Conservation (phyloP, 441 rosid species). For the Hura crepitans region DNA sequence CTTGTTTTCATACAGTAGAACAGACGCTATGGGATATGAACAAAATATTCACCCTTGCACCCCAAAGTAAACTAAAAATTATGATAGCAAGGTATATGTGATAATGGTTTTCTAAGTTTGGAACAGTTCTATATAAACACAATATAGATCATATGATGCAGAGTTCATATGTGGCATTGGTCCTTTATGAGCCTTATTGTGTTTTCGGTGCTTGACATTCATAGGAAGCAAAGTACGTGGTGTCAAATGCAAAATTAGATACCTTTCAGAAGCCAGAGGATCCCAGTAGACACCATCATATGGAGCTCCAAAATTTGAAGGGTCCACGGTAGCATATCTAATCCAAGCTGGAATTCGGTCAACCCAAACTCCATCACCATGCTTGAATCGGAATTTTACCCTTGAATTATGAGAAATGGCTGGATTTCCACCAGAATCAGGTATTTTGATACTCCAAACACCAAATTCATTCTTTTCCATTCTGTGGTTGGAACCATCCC, state of each 20-base stretch:
- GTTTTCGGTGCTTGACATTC: conserved; percentile 11
- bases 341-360: conserved; percentile 87
- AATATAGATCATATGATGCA: neutral
- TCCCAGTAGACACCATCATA: conserved; percentile 89
- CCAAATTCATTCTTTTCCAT: conserved; percentile 79
- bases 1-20: neutral
- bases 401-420: conserved; percentile 73
- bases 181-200: neutral
- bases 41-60: neutral
- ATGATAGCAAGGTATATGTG: neutral
- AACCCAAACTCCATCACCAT: conserved; percentile 53
- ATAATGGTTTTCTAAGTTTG: neutral
- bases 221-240: conserved; percentile 8
- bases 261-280: conserved; percentile 71
- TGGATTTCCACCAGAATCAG: conserved; percentile 51
- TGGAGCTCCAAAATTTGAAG: conserved; percentile 62
- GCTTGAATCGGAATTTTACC: conserved; percentile 72
- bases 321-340: conserved; percentile 59
- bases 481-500: conserved; percentile 70
- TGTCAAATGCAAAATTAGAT: conserved; percentile 6
- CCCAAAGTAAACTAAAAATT: neutral
- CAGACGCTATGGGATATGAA: neutral
- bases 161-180: neutral
- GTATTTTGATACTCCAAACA: conserved; percentile 68
- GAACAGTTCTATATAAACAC: conserved; percentile 1